Evolutionary conservation across 2,329 filamentous ascomycete genomes (phyloP).

Genomic region (Penicillium verrucosum): DNA sequence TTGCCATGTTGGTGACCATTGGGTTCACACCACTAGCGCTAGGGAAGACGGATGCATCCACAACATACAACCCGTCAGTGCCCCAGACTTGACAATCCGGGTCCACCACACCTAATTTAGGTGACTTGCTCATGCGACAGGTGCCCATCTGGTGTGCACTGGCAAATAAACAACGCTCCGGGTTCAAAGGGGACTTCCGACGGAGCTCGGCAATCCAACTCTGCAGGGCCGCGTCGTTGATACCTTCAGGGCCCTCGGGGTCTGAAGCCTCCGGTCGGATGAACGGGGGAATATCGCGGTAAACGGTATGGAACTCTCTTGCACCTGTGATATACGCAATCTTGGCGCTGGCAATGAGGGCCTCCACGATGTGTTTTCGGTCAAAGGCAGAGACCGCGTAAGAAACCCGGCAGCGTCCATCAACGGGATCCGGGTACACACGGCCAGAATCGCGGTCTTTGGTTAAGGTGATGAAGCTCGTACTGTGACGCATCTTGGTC

Average conservation of each 20-base stretch:
- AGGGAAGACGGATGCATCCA: slow-evolving; percentile 51
- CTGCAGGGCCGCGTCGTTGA: slow-evolving; percentile 55
- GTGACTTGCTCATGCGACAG: slow-evolving; percentile 47
- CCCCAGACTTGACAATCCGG: slow-evolving; percentile 48
- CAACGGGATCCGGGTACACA: slow-evolving; percentile 68
- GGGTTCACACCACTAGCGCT: slow-evolving; percentile 52
- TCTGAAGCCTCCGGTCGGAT: slow-evolving; percentile 40
- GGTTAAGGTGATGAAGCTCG: slow-evolving; percentile 68
- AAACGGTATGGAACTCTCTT: slow-evolving; percentile 68
- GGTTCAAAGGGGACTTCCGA: slow-evolving; percentile 44
- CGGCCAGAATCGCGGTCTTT: slow-evolving; percentile 73
- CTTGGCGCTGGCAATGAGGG: slow-evolving; percentile 67
- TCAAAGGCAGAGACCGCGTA: slow-evolving; percentile 73
- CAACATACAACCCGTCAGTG: slow-evolving; percentile 46
- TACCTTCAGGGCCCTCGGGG: slow-evolving; percentile 37
- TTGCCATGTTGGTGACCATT: slow-evolving; percentile 53
- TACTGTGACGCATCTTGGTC: slow-evolving; percentile 66
- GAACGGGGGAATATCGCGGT: slow-evolving; percentile 65
- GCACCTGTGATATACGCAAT: slow-evolving; percentile 77
- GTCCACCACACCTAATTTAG: slow-evolving; percentile 46
- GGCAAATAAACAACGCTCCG: slow-evolving; percentile 45
- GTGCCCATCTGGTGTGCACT: slow-evolving; percentile 53
- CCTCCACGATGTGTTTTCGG: slow-evolving; percentile 67
- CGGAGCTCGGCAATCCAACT: slow-evolving; percentile 53
- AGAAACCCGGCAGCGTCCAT: slow-evolving; percentile 62